Conservation (phyloP, 2,329 filamentous ascomycete genomes). For the Botrytis byssoidea region DNA sequence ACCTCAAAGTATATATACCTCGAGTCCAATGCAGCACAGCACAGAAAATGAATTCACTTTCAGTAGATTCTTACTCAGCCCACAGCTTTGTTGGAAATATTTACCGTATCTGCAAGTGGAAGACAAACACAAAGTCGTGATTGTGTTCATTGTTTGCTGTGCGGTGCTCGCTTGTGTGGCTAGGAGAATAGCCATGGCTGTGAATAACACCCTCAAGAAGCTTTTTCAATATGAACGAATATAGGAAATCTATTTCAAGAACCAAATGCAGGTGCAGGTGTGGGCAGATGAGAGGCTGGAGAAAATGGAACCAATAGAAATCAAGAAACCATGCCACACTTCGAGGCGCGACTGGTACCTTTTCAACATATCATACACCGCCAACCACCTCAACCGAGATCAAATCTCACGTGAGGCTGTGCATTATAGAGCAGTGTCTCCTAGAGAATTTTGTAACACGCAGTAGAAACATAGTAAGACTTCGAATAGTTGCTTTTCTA, state of each 20-base stretch:
- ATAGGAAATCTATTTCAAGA: neutral
- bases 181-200: neutral
- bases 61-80: neutral
- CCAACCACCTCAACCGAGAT: neutral
- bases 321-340: neutral
- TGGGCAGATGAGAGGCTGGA: neutral
- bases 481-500: neutral
- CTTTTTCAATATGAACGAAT: neutral
- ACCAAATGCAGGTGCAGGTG: too few species aligned
- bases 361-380: neutral
- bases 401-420: neutral
- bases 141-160: neutral
- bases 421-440: neutral
- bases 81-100: neutral
- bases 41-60: neutral
- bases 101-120: neutral
- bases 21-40: neutral
- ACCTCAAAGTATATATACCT: conserved; percentile 2
- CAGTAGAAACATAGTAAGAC: neutral
- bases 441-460: neutral
- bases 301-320: neutral
- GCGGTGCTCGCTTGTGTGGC: neutral
- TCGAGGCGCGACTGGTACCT: conserved; percentile 1
- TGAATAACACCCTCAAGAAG: neutral
- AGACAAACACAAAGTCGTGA: neutral